Base-by-base conservation (phyloP, 495 filamentous ascomycete species). In the Hyaloscypha finlandica region DNA sequence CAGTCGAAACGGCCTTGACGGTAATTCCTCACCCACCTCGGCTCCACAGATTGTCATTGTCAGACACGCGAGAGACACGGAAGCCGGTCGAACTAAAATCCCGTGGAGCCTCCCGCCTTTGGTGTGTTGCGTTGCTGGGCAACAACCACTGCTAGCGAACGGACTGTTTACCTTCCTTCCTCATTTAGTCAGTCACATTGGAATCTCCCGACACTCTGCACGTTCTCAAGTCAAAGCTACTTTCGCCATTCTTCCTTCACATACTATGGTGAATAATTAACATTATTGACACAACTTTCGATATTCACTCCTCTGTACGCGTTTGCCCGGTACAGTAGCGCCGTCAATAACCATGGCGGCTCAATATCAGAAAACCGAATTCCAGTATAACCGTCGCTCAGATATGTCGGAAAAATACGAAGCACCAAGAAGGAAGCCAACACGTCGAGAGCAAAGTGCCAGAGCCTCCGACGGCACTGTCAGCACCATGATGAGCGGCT, bases 401-500 rank as follows among this genome's bases (percentile, higher is more conserved):
- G 80, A 80, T 65, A 82, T 80, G 62, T 71, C 79, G 73, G 69
- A 81, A 74, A 62, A 79, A 8, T 74, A 82, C 32, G 77, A 80
- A 64, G 75, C 78, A 25, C 82, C 83, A 22, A 77, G 76, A 74
- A 76, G 84, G 67, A 82, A 74, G 20, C 39, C 64, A 60, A 60
- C 64, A 32, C 68, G 68, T 39, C 66, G 70, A 3, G 63, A 82
- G 29, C 83, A 89, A 53, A 89, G 87, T 68, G 82, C 86, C 25
- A 79, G 89, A 74, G 81, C 83, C 53, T 90, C 88, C 79, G 71
- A 73, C 12, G 71, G 71, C 88, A 95, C 79, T 42, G 89, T 91
- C 74, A 95, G 90, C 83, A 93, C 92, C 57, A 84, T 82, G 76
- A 89, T 87, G 80, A 87, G 82, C 68, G 86, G 83, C 65, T 90